A percentile compares a stretch with the other conserved stretches of the same genome.
phyloP scores from a whole-genome alignment of 1,284 basidiomycete species.

The Ceratobasidium sp. region DNA sequence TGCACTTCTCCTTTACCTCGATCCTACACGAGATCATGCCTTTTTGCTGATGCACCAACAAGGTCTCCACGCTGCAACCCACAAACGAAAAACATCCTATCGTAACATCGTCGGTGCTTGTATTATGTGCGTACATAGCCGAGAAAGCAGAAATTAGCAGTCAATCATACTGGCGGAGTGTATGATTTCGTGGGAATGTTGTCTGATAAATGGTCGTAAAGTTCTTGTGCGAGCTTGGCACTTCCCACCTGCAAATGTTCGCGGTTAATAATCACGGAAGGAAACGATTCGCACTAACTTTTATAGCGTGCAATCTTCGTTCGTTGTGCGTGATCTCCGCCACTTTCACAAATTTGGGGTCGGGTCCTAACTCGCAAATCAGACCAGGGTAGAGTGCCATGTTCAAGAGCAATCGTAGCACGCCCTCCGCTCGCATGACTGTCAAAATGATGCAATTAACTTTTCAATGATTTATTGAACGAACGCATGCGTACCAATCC shows the following conservation, averaged over 20 bases:
- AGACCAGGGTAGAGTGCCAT: constrained; percentile 86
- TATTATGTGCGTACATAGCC: background rate
- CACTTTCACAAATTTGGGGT: constrained; percentile 53
- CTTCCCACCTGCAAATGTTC: constrained; percentile 12
- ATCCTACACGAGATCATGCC: too few relatives aligned
- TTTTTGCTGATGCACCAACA: too few relatives aligned
- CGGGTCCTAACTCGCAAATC: constrained; percentile 77
- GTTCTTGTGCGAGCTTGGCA: constrained; percentile 24
- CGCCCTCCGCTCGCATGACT: constrained; percentile 97
- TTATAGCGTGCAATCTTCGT: constrained; percentile 39
- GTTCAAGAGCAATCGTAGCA: constrained; percentile 84
- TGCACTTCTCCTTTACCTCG: too few relatives aligned
- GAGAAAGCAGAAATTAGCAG: background rate
- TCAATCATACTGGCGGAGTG: background rate
- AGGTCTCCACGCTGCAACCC: too few relatives aligned
- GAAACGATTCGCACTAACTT: constrained; percentile 22
- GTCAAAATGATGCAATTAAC: constrained; percentile 12
- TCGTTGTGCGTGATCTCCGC: constrained; percentile 38
- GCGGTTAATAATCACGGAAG: background rate
- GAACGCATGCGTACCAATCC: constrained; percentile 63
- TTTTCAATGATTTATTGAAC: background rate
- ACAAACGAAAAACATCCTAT: background rate
- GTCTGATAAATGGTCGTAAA: constrained; percentile 24
- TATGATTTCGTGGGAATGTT: constrained; percentile 3
- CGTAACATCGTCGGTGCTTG: background rate